A percentile compares a stretch with the other conserved stretches of the same genome.
Conservation (phyloP, 441 rosid species). For the Francoa sonchifolia region DNA sequence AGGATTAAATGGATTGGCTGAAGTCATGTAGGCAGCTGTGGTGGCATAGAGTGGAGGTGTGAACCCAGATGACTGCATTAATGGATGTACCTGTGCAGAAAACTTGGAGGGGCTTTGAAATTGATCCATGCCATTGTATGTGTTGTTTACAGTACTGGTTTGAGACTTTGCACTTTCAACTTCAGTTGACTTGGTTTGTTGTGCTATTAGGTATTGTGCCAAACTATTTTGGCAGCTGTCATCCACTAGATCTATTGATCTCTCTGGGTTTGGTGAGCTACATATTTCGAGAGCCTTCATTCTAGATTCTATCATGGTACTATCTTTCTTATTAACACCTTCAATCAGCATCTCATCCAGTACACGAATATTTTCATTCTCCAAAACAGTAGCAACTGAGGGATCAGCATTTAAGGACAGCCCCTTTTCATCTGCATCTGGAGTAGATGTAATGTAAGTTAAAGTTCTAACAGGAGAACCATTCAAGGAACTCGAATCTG, state of each 20-base stretch:
- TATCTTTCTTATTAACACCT: constrained; percentile 15
- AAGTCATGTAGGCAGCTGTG: constrained; percentile 26
- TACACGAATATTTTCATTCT: too few species aligned
- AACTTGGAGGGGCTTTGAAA: constrained; percentile 25
- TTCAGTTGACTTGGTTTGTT: constrained; percentile 24
- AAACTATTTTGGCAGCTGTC: constrained; percentile 8
- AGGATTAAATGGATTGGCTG: constrained; percentile 33
- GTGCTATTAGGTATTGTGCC: constrained; percentile 17
- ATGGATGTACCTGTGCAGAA: constrained; percentile 25
- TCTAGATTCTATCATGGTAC: constrained; percentile 15
- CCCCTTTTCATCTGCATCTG: constrained; percentile 11
- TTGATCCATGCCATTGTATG: constrained; percentile 23
- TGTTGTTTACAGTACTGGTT: constrained; percentile 20
- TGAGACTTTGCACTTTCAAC: constrained; percentile 24
- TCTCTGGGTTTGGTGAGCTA: constrained; percentile 13
- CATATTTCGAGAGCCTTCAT: constrained; percentile 33
- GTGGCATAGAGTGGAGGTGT: constrained; percentile 31
- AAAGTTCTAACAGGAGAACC: constrained; percentile 11
- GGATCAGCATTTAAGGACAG: constrained; percentile 8
- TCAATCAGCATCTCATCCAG: too few species aligned
- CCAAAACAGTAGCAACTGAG: constrained; percentile 8
- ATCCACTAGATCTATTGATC: constrained; percentile 18
- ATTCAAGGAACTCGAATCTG: constrained; percentile 22
- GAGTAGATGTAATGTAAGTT: constrained; percentile 16
- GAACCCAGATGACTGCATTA: constrained; percentile 42